Evolutionary conservation across 2,329 filamentous ascomycete species (phyloP), one percentile per base, ranked within the genome.

Genomic region (Gaeumannomyces sp.): DNA sequence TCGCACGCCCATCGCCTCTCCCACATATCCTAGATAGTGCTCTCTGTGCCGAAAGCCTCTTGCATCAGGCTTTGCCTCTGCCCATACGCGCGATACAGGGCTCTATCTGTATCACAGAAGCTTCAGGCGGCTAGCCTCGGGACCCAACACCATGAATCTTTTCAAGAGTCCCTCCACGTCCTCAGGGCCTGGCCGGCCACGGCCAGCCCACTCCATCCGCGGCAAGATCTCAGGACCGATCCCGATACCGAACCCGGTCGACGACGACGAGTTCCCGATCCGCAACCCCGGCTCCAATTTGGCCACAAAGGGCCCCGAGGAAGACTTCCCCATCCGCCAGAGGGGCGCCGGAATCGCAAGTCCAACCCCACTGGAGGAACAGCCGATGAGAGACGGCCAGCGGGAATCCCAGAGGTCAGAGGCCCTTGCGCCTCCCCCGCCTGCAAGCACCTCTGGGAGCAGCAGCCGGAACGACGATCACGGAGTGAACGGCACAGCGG

Each of bases 181-280:
- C 13, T 31, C 62, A 69, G 70, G 76, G 68, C 61, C 53, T 19
- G 50, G 50, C 53, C 76, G 77, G 68, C 76, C 75, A 64, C 79
- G 78, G 69, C 73, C 77, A 56, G 75, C 74, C 65, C 75, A 78
- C 68, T 73, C 81, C 45, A 82, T 88, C 67, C 82, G 85, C 56
- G 85, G 85, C 67, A 83, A 81, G 68, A 88, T 88, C 67, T 88
- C 85, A 35, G 80, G 79, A 8, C 86, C 86, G 19, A 88, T 88
- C 61, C 85, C 85, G 1, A 82, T 88, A 28, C 73, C 76, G 25
- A 76, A 73, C 65, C 71, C 76, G 10, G 68, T 77, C 57, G 82
- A 84, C 65, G 82, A 81, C 69, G 79, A 85, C 67, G 84, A 85
- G 65, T 83, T 85, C 68, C 79, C 83, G 14, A 81, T 83, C 61